Base-by-base conservation (phyloP, 2,329 filamentous ascomycete genomes). In the Cytospora chrysosperma region DNA sequence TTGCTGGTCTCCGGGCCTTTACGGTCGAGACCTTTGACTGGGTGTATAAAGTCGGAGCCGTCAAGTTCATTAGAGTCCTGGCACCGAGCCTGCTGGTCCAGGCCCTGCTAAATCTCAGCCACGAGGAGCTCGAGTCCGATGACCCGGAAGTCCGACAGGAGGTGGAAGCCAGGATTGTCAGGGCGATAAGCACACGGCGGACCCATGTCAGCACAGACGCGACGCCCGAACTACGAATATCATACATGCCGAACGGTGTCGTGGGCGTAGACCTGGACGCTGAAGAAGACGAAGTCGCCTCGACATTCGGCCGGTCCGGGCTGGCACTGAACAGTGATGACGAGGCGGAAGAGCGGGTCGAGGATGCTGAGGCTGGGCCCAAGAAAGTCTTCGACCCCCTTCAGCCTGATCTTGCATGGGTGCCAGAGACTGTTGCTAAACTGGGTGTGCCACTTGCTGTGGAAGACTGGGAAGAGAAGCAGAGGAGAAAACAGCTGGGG, bases 1-100 rank as follows among this genome's bases (percentile, higher is more conserved):
- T 90, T 15, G 70, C 78, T 4, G 86, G 85, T 0, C 76, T 99
- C 40, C 85, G 94, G 40, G 81, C 83, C 17, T 97, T 97, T 72
- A 85, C 88, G 0, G 82, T 84, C 1, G 88, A 96, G 67, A 89
- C 88, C 0, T 96, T 99, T 68, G 92, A 93, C 64, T 99, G 95
- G 95, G 86, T 84, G 5, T 89, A 88, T 69, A 84, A 88, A 30
- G 83, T 83, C 57, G 94, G 93, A 0, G 93, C 93, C 19, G 85
- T 90, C 71, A 96, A 97, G 71, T 91, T 97, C 65, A 88, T 97
- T 30, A 85, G 89, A 17, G 89, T 91, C 30, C 78, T 98, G 13
- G 90, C 92, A 0, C 91, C 92, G 13, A 87, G 89, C 9, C 77
- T 98, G 1, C 79, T 98, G 3, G 81, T 87, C 17, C 85, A 84